Base-by-base conservation (phyloP, 352 stramenopile species). In the Pythium coloratum region DNA sequence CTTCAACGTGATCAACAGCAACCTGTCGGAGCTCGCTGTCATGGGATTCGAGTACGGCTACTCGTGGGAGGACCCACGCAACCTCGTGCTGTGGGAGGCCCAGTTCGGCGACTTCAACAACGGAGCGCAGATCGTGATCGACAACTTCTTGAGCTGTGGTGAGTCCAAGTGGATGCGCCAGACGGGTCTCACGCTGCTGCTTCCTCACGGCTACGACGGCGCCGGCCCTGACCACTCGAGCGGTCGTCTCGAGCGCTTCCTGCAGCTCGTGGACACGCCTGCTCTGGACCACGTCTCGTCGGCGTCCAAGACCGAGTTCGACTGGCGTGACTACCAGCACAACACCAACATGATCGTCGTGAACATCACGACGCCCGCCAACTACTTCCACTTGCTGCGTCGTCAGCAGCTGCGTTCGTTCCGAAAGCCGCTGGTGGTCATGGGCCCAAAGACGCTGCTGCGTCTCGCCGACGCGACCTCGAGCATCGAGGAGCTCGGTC, bases 331-430 rank as follows among this genome's bases (percentile, higher is more conserved):
- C 32, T 92, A 82, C 67, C 60, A 89, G 55, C 72, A 90, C 63
- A 82, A 94, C 60, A 82, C 85, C 24, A 97, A 97, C 73, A 78
- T 96, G 59, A 91, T 94, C 59, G 86, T 97, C 10, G 79, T 82
- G 49, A 93, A 94, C 59, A 69, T 86, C 40, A 96, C 84, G 40
- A 97, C 88, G 16, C 95, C 96, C 1, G 96, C 95, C 40, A 98
- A 99, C 74, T 99, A 98, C 75, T 99, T 99, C 77, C 95, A 99
- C 69, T 80, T 95, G 65, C 78, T 99, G 62, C 91, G 95, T 69
- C 90, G 96, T 64, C 96, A 98, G 65, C 84, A 94, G 57, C 68
- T 80, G 7, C 87, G 86, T 6, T 38, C 67, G 26, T 95, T 91
- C 77, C 84, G 84, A 60, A 94, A 94, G 33, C 87, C 87, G 0